These are phyloP conservation scores for Eimeria zaria DNA, from an alignment of 169 alveolate genomes.

Conservation along the genomic window DNA sequence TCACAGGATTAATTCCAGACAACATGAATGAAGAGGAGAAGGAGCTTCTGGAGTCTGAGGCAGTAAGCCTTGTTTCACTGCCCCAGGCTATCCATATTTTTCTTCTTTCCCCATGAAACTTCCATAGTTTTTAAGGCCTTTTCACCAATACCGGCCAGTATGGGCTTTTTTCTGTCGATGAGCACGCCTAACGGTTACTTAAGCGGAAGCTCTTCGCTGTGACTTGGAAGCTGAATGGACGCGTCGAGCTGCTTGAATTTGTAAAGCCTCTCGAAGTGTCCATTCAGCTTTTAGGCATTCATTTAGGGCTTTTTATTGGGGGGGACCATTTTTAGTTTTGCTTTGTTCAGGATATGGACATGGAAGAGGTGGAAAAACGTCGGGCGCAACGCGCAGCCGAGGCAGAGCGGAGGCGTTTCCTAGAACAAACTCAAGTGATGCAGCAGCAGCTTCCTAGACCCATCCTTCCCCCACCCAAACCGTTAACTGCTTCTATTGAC, in stretches of 20 bases:
- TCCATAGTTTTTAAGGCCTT: background rate
- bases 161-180: background rate
- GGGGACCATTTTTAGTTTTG: background rate
- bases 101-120: background rate
- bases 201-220: background rate
- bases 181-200: background rate
- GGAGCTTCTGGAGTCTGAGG: conserved; percentile 72
- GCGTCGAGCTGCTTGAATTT: background rate
- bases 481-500: conserved; percentile 34
- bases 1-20: conserved; percentile 72
- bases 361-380: conserved; percentile 75
- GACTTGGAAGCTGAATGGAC: background rate
- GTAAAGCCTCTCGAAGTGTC: too few relatives aligned
- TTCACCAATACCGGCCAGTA: background rate
- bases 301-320: background rate
- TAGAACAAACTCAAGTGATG: conserved; percentile 75
- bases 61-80: conserved; percentile 2
- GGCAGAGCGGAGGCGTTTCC: conserved; percentile 55
- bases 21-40: conserved; percentile 63
- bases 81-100: background rate
- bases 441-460: conserved; percentile 75
- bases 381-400: conserved; percentile 76
- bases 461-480: conserved; percentile 52
- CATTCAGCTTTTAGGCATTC: too few relatives aligned
- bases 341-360: conserved; percentile 47